Evolutionary conservation across 352 stramenopile species (phyloP).

Genomic region (Elongisporangium anandrum): DNA sequence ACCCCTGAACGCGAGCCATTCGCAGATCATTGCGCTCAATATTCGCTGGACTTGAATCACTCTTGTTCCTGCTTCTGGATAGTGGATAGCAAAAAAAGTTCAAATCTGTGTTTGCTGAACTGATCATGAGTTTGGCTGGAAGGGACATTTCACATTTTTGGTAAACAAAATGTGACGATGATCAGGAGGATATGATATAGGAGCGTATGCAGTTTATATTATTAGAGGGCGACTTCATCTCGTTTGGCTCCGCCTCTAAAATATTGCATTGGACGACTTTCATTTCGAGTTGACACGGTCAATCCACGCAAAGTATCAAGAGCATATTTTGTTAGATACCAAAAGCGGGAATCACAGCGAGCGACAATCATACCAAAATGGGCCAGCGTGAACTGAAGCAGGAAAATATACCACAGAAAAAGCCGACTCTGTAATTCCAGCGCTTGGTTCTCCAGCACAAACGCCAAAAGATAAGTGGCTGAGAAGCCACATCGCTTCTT

Average conservation of each 20-base stretch:
- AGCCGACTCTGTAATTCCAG: slow-evolving; percentile 26
- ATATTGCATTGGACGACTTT: no score
- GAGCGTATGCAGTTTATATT: no score
- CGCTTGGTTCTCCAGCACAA: slow-evolving; percentile 30
- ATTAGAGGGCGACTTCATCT: no score
- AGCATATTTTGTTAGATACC: no score
- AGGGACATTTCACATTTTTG: no score
- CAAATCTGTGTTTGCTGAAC: slow-evolving; percentile 19
- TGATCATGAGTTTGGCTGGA: slow-evolving; percentile 6
- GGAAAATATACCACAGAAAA: slow-evolving; percentile 21
- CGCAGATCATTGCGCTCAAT: slow-evolving; percentile 1
- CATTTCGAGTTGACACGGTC: no score
- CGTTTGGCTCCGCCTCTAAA: no score
- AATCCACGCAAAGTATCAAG: background rate
- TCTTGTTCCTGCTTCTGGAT: slow-evolving; percentile 15
- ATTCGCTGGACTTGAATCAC: slow-evolving; percentile 7
- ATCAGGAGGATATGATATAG: no score
- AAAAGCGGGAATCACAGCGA: background rate
- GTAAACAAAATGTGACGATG: no score
- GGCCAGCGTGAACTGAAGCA: slow-evolving; percentile 22
- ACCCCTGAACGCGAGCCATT: slow-evolving; percentile 2
- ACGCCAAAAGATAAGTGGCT: slow-evolving; percentile 27
- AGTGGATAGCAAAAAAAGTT: slow-evolving; percentile 12
- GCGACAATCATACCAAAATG: slow-evolving; percentile 17
- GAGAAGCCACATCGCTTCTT: slow-evolving; percentile 17